Evolutionary conservation across 495 filamentous ascomycete species (phyloP), one percentile per base, ranked within the genome.

Genomic region (Penicillium canariense): DNA sequence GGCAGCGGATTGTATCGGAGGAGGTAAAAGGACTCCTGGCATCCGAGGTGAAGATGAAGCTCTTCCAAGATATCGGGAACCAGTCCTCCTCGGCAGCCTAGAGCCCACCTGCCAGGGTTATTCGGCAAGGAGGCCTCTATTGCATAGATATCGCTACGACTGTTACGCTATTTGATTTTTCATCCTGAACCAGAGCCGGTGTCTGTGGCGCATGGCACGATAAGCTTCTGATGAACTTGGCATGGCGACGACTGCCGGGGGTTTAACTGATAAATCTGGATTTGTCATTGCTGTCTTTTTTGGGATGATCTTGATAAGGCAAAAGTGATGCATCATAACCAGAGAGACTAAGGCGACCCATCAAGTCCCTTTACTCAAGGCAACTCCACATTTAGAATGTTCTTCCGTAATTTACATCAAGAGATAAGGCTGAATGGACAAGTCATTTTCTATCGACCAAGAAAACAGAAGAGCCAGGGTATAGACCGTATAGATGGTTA

Each of bases 1-100:
- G 89, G 36, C 85, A 87, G 60, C 89, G 90, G 63, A 87, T 97
- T 63, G 84, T 87, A 3, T 85, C 84, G 20, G 94, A 96, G 70
- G 94, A 98, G 76, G 81, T 84, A 50, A 87, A 87, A 40, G 93
- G 94, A 0, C 70, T 96, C 48, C 75, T 96, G 69, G 90, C 90
- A 2, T 84, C 82, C 15, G 85, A 90, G 56, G 83, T 96, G 35
- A 97, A 97, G 71, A 87, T 85, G 61, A 86, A 83, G 67, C 76
- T 98, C 0, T 98, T 98, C 70, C 86, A 87, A 61, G 80, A 77
- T 14, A 71, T 89, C 25, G 81, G 80, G 27, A 71, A 71, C 32
- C 55, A 65, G 18, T 23, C 61, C 7, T 18, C 58, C 7, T 26
- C 47, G 20, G 48, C 30, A 55, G 25, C 52, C 23, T 65, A 57